Percentiles rank a stretch among this genome's conserved stretches.
These are phyloP conservation scores for Turritis glabra DNA, from an alignment of 345 rosid species.

Conservation along the genomic window DNA sequence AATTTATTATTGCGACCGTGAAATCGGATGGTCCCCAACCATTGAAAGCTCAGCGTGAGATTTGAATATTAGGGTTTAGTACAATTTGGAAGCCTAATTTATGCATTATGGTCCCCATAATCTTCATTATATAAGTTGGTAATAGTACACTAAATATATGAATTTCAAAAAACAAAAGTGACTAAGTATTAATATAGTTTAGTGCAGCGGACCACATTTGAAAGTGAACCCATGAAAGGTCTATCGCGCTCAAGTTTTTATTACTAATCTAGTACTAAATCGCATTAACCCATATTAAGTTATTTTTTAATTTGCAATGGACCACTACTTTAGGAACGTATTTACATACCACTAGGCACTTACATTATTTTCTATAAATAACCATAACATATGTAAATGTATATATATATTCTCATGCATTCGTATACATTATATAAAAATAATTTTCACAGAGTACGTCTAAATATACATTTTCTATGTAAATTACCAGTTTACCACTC, in stretches of 20 bases:
- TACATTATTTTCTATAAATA: not conserved
- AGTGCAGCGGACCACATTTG: slow-evolving; percentile 30
- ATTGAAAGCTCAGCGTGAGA: slow-evolving; percentile 37
- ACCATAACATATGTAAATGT: not conserved
- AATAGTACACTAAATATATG: slow-evolving; percentile 28
- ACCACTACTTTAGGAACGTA: slow-evolving; percentile 20
- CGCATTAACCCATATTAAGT: slow-evolving; percentile 23
- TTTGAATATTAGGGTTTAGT: slow-evolving; percentile 40
- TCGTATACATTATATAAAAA: not conserved
- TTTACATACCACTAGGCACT: not conserved
- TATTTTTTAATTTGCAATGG: slow-evolving; percentile 13
- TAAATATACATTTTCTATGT: not conserved
- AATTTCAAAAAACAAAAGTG: slow-evolving; percentile 13
- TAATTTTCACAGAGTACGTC: not conserved
- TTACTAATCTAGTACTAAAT: slow-evolving; percentile 34
- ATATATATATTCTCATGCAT: slow-evolving; percentile 2
- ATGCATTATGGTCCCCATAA: slow-evolving; percentile 41
- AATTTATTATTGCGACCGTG: not conserved
- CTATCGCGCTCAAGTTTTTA: slow-evolving; percentile 37
- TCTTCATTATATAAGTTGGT: slow-evolving; percentile 30
- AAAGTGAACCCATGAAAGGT: slow-evolving; percentile 37
- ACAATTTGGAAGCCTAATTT: slow-evolving; percentile 38
- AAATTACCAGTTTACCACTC: not conserved
- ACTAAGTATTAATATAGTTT: not conserved
- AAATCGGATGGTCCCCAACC: slow-evolving; percentile 42